These are phyloP conservation scores for Aspergillus proliferans DNA, from an alignment of 2,329 filamentous ascomycete species.

Conservation along the genomic window DNA sequence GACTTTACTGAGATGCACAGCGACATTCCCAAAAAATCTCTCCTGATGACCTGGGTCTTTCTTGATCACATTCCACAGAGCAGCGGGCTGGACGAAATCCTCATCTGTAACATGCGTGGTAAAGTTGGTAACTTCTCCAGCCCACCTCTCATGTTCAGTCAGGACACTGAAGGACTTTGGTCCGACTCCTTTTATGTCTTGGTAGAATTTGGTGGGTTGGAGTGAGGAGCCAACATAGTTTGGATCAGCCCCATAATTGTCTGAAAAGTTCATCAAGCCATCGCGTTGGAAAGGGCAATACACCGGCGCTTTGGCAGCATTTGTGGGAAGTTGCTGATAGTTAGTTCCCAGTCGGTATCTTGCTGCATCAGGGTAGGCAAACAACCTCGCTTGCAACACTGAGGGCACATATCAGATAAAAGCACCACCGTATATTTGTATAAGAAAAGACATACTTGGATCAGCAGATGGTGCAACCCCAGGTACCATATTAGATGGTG, in stretches of 20 bases:
- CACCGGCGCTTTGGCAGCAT: slow-evolving; percentile 28
- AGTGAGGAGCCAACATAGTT: slow-evolving; percentile 43
- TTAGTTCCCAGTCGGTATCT: slow-evolving; percentile 38
- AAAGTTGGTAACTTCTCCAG: slow-evolving; percentile 16
- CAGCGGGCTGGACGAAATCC: slow-evolving; percentile 26
- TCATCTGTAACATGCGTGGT: slow-evolving; percentile 17
- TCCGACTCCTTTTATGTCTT: too few species aligned
- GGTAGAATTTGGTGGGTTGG: slow-evolving; percentile 17
- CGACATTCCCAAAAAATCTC: slow-evolving; percentile 20
- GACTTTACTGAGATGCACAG: slow-evolving; percentile 3
- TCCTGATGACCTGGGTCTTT: slow-evolving; percentile 29
- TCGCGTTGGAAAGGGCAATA: slow-evolving; percentile 50
- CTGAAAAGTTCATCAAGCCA: slow-evolving; percentile 33
- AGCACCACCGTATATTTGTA: too few species aligned
- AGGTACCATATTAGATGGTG: slow-evolving; percentile 58
- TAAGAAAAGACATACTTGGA: slow-evolving; percentile 33
- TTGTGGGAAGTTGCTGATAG: slow-evolving; percentile 38
- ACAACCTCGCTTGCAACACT: slow-evolving; percentile 55
- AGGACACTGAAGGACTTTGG: slow-evolving; percentile 11
- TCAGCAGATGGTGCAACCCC: slow-evolving; percentile 59
- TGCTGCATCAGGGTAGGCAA: slow-evolving; percentile 54
- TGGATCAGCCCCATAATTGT: slow-evolving; percentile 55
- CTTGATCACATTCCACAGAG: slow-evolving; percentile 26
- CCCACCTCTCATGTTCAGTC: slow-evolving; percentile 27
- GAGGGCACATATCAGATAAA: slow-evolving; percentile 9